Evolutionary conservation across 345 rosid species (phyloP), one percentile per base, ranked within the genome.

Genomic region (Lepidium africanum): DNA sequence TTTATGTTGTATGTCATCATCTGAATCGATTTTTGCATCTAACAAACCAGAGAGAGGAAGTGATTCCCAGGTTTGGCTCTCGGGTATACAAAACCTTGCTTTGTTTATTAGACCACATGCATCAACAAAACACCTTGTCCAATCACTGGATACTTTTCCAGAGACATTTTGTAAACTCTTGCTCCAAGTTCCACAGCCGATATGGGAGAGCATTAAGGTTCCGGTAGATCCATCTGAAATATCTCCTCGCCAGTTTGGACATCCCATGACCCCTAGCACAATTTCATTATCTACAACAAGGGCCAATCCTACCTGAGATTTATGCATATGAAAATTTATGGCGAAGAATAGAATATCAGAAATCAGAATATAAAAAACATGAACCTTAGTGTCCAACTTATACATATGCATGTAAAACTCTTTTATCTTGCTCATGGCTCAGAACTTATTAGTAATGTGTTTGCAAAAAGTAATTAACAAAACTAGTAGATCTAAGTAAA

Each of bases 181-280:
- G 25, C 65, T 73, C 97, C 97, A 90, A 30, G 97, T 90, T 78
- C 98, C 98, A 66, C 87, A 81, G 67, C 92, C 93, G 66, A 60
- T 53, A 76, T 88, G 93, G 39, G 94, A 78, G 57, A 84, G 70
- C 98, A 92, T 84, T 53, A 86, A n/a, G 33, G 80, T 76, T 51
- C 97, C 98, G 0, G 72, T 66, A n/a, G 78, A 14, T 54, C 68
- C 67, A 21, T 75, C 56, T 10, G 52, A 57, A 21, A 32, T 12
- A 68, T 70, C 59, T 67, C 78, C 76, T 52, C 59, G 74, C 97
- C 98, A 90, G 80, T 90, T 90, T 52, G 96, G 97, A 80, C 96
- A 88, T 14, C 96, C 98, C 93, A 90, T 88, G 67, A 84, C 85
- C 8, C 96, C 88, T 62, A 88, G 63, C 54, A 84, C 91, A 75